These are phyloP conservation scores for Rubia tinctorum DNA, from an alignment of 305 asterid genomes.

Conservation along the genomic window DNA sequence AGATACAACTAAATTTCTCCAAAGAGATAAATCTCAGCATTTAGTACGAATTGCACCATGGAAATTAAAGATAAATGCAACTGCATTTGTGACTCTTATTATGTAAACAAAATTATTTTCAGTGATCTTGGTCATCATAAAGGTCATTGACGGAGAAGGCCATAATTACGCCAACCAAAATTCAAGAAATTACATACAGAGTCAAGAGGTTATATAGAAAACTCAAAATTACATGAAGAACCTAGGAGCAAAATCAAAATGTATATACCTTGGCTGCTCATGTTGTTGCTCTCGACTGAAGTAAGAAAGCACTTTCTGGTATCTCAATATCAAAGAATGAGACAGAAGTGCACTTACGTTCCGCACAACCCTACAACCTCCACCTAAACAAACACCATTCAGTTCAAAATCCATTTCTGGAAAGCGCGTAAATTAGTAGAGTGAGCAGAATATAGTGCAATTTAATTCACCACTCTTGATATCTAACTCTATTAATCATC, in stretches of 20 bases:
- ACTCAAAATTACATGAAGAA: background rate
- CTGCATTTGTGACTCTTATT: background rate
- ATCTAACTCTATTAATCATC: too few relatives aligned
- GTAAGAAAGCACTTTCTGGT: conserved; percentile 67
- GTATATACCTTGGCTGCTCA: conserved; percentile 62
- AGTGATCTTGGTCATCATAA: background rate
- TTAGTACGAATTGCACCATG: conserved; percentile 3
- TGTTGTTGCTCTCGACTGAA: conserved; percentile 78
- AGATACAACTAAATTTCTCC: conserved; percentile 8
- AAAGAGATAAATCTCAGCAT: background rate
- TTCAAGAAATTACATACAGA: background rate
- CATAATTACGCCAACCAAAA: background rate
- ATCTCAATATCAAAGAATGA: conserved; percentile 74
- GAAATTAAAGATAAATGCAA: conserved; percentile 21
- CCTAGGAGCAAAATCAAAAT: background rate
- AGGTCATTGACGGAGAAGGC: background rate
- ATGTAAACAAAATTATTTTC: background rate
- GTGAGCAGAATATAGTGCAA: too few relatives aligned
- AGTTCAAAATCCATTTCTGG: too few relatives aligned
- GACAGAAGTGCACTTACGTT: conserved; percentile 61
- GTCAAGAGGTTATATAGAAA: background rate
- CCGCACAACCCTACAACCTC: conserved; percentile 79
- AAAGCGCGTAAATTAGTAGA: too few relatives aligned
- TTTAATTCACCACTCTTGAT: too few relatives aligned
- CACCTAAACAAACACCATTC: conserved; percentile 46